Base-by-base conservation (phyloP, 805 yeast genomes). In the Monosporozyma yasuniensis region DNA sequence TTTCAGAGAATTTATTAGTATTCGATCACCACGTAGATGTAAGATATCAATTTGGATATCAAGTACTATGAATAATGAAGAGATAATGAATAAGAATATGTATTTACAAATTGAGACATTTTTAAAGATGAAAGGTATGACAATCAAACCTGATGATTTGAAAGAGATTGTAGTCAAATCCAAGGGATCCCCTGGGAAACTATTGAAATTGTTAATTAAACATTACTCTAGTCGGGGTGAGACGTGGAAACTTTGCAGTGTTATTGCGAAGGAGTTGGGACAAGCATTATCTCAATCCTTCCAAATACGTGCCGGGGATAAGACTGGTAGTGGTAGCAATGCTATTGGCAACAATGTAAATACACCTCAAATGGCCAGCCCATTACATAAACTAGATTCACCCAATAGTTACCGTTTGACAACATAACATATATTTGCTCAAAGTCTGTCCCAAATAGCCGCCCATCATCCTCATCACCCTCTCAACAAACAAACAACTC, bases 121-220 rank as follows among this genome's bases (percentile, higher is more conserved):
- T 48, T 59, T 79, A 42, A 72, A 70, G 27, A 66, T 73, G 54
- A 73, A 76, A 47, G 80, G 80, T 0, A 58, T 79, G 21, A 69
- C 74, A 2, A 75, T 79, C 7, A 65, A 74, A 6, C 60, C 65
- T 8, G 71, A 70, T 0, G 69, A 66, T 25, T 53, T 79, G 22
- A 56, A 59, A 5, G 66, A 63, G 11, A 71, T 78, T 3, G 62
- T 77, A 0, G 64, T 68, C 1, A 56, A 55, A 5, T 56, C 77
- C 6, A 61, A 71, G 0, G 72, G 75, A 0, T 72, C 69, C 3
- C 68, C 74, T 4, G 53, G 68, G 0, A 49, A 47, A 1, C 50
- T 79, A 14, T 47, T 71, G 38, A 76, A 73, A 52, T 69, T 68
- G 23, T 56, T 79, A 37, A 67, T 75, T 53, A 69, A 64, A 28